Conservation (phyloP, 345 rosid genomes). For the Citrus maxima region DNA sequence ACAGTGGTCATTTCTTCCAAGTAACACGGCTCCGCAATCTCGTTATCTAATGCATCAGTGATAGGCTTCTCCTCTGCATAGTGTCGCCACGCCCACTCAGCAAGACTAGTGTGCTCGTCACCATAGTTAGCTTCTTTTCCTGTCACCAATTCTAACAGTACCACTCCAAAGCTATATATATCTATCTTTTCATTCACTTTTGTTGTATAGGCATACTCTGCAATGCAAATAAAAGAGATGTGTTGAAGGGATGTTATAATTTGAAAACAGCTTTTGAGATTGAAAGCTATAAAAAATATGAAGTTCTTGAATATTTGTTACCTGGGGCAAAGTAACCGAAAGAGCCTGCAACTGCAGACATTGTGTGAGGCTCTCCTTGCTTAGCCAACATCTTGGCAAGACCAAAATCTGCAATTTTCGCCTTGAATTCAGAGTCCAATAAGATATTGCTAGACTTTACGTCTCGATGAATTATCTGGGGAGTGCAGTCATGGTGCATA, state of each 20-base stretch:
- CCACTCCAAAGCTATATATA: conserved; percentile 90
- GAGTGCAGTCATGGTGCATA: conserved; percentile 83
- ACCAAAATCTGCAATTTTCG: conserved; percentile 90
- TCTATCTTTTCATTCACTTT: conserved; percentile 82
- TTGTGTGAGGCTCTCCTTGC: conserved; percentile 59
- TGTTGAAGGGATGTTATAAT: not conserved
- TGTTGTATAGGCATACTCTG: conserved; percentile 76
- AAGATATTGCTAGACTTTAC: conserved; percentile 87
- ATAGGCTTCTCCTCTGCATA: conserved; percentile 43
- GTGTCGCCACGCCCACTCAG: conserved; percentile 87
- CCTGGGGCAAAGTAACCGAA: conserved; percentile 93
- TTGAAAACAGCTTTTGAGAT: not conserved
- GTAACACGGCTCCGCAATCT: conserved; percentile 42
- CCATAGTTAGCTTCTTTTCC: conserved; percentile 66
- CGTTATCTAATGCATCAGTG: conserved; percentile 52
- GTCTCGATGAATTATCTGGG: conserved; percentile 80
- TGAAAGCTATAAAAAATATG: not conserved
- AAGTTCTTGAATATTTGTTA: conserved; percentile 19
- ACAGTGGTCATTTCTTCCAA: conserved; percentile 56
- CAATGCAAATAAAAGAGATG: conserved; percentile 8
- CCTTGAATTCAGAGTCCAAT: conserved; percentile 68
- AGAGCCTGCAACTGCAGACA: conserved; percentile 92
- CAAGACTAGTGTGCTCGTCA: conserved; percentile 67
- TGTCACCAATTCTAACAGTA: conserved; percentile 77
- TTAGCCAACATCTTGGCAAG: conserved; percentile 68